Evolutionary conservation across 805 yeast species (phyloP).

Genomic region (Jamesozyma lodderae): DNA sequence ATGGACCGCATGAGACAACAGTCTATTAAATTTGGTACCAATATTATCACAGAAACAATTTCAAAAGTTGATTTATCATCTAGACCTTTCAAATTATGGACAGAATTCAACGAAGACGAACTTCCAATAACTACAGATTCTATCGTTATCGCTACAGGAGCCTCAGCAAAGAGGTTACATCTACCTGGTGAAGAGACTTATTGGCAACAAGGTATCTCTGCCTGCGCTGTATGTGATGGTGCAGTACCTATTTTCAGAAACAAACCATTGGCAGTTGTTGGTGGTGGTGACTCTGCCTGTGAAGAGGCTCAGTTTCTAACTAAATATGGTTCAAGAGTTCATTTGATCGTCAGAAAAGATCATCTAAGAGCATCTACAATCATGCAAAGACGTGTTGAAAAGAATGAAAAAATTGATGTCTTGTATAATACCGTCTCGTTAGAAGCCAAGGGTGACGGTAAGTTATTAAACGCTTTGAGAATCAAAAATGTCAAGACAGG

Average conservation of each 20-base stretch:
- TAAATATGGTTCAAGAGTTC: constrained; percentile 95
- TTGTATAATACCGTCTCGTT: constrained; percentile 75
- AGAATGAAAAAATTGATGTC: constrained; percentile 83
- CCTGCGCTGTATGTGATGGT: constrained; percentile 99
- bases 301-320: constrained; percentile 97
- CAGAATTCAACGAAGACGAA: constrained; percentile 87
- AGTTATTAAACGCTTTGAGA: constrained; percentile 54
- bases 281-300: constrained; percentile 99
- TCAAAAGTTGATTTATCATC: constrained; percentile 81
- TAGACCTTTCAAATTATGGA: constrained; percentile 94
- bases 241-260: constrained; percentile 98
- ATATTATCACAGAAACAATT: constrained; percentile 89
- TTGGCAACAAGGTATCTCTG: constrained; percentile 99
- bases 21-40: constrained; percentile 81
- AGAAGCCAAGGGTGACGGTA: constrained; percentile 93
- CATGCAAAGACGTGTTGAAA: constrained; percentile 88
- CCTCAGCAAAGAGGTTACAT: constrained; percentile 89
- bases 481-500: constrained; percentile 67
- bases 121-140: constrained; percentile 92
- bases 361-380: constrained; percentile 88
- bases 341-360: constrained; percentile 88
- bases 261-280: constrained; percentile 94
- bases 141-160: constrained; percentile 92
- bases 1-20: constrained; percentile 95
- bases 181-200: constrained; percentile 95